phyloP scores from a whole-genome alignment of 768 basidiomycete genomes.

The Amanita polypyramis region DNA sequence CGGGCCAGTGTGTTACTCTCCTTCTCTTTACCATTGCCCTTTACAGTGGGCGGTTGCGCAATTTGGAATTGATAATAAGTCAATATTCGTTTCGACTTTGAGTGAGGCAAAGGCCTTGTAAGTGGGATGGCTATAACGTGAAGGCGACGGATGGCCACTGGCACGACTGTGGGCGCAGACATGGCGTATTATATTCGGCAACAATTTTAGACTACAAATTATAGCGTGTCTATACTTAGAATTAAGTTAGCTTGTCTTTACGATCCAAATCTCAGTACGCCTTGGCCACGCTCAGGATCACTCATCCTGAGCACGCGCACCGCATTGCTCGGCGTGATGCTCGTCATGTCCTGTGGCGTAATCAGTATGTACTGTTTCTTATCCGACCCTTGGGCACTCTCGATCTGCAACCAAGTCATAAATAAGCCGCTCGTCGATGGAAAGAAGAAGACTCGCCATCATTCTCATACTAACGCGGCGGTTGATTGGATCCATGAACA shows the following conservation, averaged over 20 bases:
- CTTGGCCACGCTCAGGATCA: slow-evolving; percentile 67
- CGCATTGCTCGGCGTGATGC: slow-evolving; percentile 51
- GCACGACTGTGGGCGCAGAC: slow-evolving; percentile 8
- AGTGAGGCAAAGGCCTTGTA: slow-evolving; percentile 20
- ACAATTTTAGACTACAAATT: background rate
- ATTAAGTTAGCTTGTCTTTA: background rate
- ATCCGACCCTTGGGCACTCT: slow-evolving; percentile 78
- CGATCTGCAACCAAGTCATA: slow-evolving; percentile 44
- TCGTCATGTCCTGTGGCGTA: slow-evolving; percentile 90
- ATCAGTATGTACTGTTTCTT: slow-evolving; percentile 92
- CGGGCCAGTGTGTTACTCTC: slow-evolving; percentile 11
- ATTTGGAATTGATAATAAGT: slow-evolving; percentile 40
- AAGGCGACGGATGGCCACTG: slow-evolving; percentile 21
- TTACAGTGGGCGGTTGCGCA: slow-evolving; percentile 9
- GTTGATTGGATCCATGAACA: slow-evolving; percentile 94
- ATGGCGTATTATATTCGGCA: background rate
- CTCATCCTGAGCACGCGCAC: slow-evolving; percentile 72
- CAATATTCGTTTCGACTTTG: slow-evolving; percentile 15
- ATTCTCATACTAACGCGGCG: slow-evolving; percentile 90
- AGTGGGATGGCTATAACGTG: slow-evolving; percentile 39
- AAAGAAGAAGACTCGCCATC: slow-evolving; percentile 48
- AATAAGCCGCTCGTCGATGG: background rate
- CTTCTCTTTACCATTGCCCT: slow-evolving; percentile 7
- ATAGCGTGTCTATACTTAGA: background rate
- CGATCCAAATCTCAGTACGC: slow-evolving; percentile 23